Evolutionary conservation across 2,329 filamentous ascomycete species (phyloP), one percentile per base, ranked within the genome.

Genomic region (Verticillium isaacii): DNA sequence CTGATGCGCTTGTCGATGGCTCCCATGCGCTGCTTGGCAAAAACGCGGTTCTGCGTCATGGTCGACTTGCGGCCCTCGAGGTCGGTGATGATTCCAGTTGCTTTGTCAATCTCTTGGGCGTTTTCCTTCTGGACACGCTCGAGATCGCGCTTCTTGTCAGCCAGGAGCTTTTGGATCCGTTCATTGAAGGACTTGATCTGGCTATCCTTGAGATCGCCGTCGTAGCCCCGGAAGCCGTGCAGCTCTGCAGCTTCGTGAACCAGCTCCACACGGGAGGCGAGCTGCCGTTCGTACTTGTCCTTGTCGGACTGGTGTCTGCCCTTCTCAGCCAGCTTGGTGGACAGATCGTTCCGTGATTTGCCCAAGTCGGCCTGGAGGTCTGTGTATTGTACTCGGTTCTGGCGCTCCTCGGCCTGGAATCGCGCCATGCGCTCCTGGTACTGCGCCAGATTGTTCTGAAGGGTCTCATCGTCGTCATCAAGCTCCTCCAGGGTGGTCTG

Each of bases 221-320:
- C 92, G 70, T 90, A 97, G 0, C 93, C 93, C 37, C 92, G 89
- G 65, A 99, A 91, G 62, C 86, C 88, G 73, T 97, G 91, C 32
- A 82, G 82, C 56, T 86, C 82, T 17, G 94, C 92, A 41, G 91
- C 87, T 62, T 93, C 88, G 66, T 88, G 92, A 61, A 97, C 87
- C 73, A 96, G 84, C 11, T 84, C 82, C 69, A 89, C 83, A 45
- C 94, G 89, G 55, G 85, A 80, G 67, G 86, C 80, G 3, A 97
- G 73, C 66, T 97, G 91, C 4, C 89, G 86, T 71, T 97, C 92
- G 71, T 95, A 92, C 68, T 90, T 91, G 64, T 91, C 89, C 76
- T 94, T 93, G 71, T 97, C 89, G 2, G 93, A 94, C 73, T 95
- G 86, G 67, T 89, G 88, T 67, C 89, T 91, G 54, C 94, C 94